Conservation (phyloP, 441 rosid genomes). For the Erodium texanum region DNA sequence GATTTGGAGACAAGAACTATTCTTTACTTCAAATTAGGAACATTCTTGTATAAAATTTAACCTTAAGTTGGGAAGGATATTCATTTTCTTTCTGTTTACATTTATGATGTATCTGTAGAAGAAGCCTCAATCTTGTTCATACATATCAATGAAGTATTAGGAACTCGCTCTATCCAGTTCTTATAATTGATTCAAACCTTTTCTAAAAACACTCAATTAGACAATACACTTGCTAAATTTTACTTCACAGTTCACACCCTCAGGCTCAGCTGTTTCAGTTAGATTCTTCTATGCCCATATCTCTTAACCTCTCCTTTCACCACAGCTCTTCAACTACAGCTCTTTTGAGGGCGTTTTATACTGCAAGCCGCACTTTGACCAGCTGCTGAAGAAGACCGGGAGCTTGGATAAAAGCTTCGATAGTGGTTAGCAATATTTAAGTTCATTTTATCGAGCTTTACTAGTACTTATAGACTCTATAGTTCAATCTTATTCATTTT, state of each 20-base stretch:
- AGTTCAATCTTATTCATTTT: constrained; percentile 9
- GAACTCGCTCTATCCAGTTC: neutral
- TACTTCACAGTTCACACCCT: neutral
- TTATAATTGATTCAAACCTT: neutral
- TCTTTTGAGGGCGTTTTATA: constrained; percentile 70
- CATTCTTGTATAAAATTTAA: too few species aligned
- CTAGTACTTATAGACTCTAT: too few species aligned
- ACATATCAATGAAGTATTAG: neutral
- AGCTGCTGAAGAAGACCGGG: constrained; percentile 64
- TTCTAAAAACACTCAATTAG: neutral
- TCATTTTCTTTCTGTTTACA: neutral
- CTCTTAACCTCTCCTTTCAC: constrained; percentile 5
- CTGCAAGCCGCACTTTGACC: constrained; percentile 80
- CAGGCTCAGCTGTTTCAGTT: neutral
- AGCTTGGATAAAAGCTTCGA: constrained; percentile 68
- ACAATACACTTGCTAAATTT: neutral
- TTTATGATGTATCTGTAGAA: neutral
- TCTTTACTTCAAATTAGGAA: neutral
- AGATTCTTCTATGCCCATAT: neutral
- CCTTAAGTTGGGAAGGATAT: neutral
- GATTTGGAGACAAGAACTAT: neutral
- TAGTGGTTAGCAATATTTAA: constrained; percentile 24
- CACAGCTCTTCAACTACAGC: constrained; percentile 54
- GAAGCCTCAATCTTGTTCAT: neutral
- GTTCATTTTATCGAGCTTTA: neutral